Base-by-base conservation (phyloP, 345 rosid genomes). In the Populus davidiana region DNA sequence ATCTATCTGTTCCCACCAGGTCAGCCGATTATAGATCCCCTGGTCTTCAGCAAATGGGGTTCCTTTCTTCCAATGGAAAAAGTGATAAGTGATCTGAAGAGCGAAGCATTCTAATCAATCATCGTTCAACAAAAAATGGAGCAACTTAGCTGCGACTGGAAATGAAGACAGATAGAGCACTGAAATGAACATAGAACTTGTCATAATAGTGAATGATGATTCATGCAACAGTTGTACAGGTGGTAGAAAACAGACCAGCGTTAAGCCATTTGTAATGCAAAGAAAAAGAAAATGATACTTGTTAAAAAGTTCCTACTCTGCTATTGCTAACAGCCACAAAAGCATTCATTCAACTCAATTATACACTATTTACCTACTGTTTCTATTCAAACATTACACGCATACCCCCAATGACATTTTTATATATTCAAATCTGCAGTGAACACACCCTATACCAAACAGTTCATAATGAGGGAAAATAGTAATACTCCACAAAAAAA, bases 1-100 rank as follows among this genome's bases (percentile, higher is more conserved):
- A 82, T 96, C 99, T 49, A 96, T 88, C 86, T 96, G 99, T 80
- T 96, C 99, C 98, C 99, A 93, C 99, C 98, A 96, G 73, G 99
- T 96, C 82, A 96, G 81, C 70, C 89, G 63, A 77, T 96, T 96
- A 84, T 96, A 93, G 82, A 96, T 94, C n/a, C 99, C 98, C 79
- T 96, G 99, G 78, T 96, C 99, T 23, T 96, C 99, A 21, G 89
- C 90, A 81, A 96, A 96, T 4, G 99, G 99, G 5, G 98, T 96
- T 79, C 99, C 99, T 83, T 96, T 93, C 93, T 91, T 92, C 98
- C 98, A 96, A 86, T 96, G 99, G 78, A 96, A 96, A 88, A 86
- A 92, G 81, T 93, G 99, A 82, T 92, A 96, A 21, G 97, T 96
- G 67, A 96, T 83, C 98, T 96, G 89, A 71, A 81, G 75, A 69